A percentile compares a stretch with the other conserved stretches of the same genome.
Evolutionary conservation across 495 filamentous ascomycete genomes (phyloP).

Genomic region (Penicillium cinerascens): DNA sequence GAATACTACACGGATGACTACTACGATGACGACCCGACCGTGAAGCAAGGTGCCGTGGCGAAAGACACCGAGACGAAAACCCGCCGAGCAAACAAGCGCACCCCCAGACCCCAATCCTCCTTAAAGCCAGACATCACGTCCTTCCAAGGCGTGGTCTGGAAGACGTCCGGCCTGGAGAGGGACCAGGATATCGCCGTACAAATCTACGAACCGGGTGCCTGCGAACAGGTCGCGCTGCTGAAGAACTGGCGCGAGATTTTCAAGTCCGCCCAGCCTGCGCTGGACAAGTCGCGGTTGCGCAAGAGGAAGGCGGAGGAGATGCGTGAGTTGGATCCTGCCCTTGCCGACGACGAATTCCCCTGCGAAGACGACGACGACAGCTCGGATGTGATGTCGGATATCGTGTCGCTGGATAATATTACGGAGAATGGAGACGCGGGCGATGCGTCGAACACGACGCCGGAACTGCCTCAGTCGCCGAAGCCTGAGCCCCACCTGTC

Average conservation of each 20-base stretch:
- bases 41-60: constrained; percentile 8
- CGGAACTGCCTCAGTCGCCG: constrained; percentile 13
- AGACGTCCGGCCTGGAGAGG: constrained; percentile 17
- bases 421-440: constrained; percentile 13
- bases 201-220: constrained; percentile 36
- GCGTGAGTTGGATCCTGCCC: not conserved
- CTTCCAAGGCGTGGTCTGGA: constrained; percentile 44
- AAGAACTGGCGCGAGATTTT: constrained; percentile 53
- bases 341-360: constrained; percentile 10
- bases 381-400: constrained; percentile 21
- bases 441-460: constrained; percentile 25
- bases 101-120: constrained; percentile 5
- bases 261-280: constrained; percentile 33
- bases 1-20: constrained; percentile 51
- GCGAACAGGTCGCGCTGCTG: constrained; percentile 44
- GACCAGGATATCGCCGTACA: constrained; percentile 28
- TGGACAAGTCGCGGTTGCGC: constrained; percentile 25
- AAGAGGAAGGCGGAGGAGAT: constrained; percentile 5
- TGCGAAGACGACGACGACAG: constrained; percentile 10
- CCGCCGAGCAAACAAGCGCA: constrained; percentile 7
- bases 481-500: not conserved
- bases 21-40: constrained; percentile 45
- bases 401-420: constrained; percentile 8
- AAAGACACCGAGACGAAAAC: constrained; percentile 14
- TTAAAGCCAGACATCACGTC: constrained; percentile 22